Conservation (phyloP, 208 protist genomes). For the Trypanosoma congolense region DNA sequence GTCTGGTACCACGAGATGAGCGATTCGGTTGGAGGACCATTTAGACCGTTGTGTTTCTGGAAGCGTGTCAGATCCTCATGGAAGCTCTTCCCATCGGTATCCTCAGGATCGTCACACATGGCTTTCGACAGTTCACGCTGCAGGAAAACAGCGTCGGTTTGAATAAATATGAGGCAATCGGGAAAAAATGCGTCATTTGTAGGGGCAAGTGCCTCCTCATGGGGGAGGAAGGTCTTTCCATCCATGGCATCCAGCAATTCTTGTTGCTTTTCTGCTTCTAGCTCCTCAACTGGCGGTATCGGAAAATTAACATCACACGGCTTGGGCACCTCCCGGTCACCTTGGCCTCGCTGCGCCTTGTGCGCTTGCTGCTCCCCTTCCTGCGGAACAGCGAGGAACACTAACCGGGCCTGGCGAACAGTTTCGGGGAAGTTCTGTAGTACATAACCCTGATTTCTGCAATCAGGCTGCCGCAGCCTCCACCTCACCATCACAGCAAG, state of each 20-base stretch:
- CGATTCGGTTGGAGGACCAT: slow-evolving; percentile 25
- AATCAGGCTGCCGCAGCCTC: slow-evolving; percentile 77
- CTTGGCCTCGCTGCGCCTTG: slow-evolving; percentile 19
- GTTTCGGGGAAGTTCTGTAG: slow-evolving; percentile 83
- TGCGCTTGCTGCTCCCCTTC: slow-evolving; percentile 25
- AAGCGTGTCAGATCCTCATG: slow-evolving; percentile 26
- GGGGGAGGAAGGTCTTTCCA: slow-evolving; percentile 9
- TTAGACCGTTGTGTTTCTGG: slow-evolving; percentile 22
- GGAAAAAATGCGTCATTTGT: slow-evolving; percentile 66
- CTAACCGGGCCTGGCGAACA: slow-evolving; percentile 70
- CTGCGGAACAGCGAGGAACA: slow-evolving; percentile 52
- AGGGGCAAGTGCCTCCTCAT: slow-evolving; percentile 29
- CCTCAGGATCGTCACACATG: not conserved
- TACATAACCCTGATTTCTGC: slow-evolving; percentile 88
- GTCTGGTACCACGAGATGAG: slow-evolving; percentile 66
- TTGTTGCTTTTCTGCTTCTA: slow-evolving; percentile 39
- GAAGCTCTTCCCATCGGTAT: slow-evolving; percentile 2
- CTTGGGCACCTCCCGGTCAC: slow-evolving; percentile 23
- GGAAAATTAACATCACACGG: slow-evolving; percentile 63
- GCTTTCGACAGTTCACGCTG: slow-evolving; percentile 29
- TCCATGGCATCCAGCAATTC: slow-evolving; percentile 22
- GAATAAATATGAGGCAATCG: slow-evolving; percentile 52
- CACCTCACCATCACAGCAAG: slow-evolving; percentile 80
- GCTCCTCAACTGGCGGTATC: slow-evolving; percentile 31
- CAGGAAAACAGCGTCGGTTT: slow-evolving; percentile 30